Conservation (phyloP, 106 monocot species). For the Dendrobium huoshanense region DNA sequence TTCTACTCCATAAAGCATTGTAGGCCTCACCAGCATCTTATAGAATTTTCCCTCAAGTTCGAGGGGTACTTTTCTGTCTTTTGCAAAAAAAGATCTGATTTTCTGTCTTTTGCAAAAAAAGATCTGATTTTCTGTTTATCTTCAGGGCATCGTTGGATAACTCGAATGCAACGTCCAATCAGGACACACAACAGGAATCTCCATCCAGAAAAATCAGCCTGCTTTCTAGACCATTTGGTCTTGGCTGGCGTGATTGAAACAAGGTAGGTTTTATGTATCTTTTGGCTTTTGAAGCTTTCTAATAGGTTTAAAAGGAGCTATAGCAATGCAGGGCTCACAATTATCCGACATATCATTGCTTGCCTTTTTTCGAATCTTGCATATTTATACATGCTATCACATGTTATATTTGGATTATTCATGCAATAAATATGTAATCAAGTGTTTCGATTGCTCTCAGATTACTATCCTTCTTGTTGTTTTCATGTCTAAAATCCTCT, state of each 20-base stretch:
- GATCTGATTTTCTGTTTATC: neutral
- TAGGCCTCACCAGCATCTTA: no score
- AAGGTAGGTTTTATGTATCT: slow-evolving; percentile 39
- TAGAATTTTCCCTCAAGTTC: no score
- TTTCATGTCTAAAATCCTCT: no score
- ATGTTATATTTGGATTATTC: no score
- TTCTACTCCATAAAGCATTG: no score
- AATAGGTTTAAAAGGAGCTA: neutral
- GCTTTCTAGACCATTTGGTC: slow-evolving; percentile 78
- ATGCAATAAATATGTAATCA: no score
- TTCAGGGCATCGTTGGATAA: slow-evolving; percentile 27
- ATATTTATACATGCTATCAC: no score
- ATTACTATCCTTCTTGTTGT: no score
- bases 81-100: neutral
- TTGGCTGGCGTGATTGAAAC: slow-evolving; percentile 83
- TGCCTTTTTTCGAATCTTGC: no score
- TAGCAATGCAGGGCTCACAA: no score
- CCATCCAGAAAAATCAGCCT: slow-evolving; percentile 62
- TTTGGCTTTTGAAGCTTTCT: neutral
- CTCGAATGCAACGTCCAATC: slow-evolving; percentile 18
- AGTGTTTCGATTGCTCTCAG: no score
- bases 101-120: neutral
- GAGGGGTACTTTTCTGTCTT: neutral
- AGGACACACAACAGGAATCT: slow-evolving; percentile 42
- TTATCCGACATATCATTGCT: no score